phyloP scores from a whole-genome alignment of 495 filamentous ascomycete species.

The Penicillium diatomitis region DNA sequence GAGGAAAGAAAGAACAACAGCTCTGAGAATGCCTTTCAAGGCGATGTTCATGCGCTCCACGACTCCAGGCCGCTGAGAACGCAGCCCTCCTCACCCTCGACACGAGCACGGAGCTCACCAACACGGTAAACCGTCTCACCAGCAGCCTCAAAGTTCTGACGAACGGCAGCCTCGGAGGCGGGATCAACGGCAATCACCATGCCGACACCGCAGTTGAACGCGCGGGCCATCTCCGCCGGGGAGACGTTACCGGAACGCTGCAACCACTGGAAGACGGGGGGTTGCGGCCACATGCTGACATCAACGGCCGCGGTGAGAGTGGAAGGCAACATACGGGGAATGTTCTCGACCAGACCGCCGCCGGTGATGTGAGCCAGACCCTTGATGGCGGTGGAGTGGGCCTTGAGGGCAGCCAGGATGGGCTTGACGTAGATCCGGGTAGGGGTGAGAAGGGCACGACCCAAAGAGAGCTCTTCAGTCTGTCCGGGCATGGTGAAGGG shows the following conservation, averaged over 20 bases:
- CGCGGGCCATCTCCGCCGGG: constrained; percentile 68
- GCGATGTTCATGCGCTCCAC: constrained; percentile 45
- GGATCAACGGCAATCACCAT: constrained; percentile 75
- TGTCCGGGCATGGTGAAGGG: constrained; percentile 58
- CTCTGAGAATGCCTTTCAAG: not conserved
- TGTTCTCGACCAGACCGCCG: constrained; percentile 83
- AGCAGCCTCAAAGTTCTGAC: constrained; percentile 42
- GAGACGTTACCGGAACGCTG: constrained; percentile 65
- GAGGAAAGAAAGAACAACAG: not conserved
- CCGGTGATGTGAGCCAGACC: constrained; percentile 96
- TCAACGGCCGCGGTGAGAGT: constrained; percentile 71
- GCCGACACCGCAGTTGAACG: constrained; percentile 91
- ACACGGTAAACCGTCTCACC: constrained; percentile 76
- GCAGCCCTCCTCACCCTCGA: constrained; percentile 51
- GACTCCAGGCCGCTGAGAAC: constrained; percentile 57
- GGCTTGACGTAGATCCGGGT: constrained; percentile 75
- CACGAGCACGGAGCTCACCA: constrained; percentile 52
- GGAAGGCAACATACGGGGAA: constrained; percentile 81
- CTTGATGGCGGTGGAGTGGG: constrained; percentile 59
- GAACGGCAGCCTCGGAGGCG: constrained; percentile 14
- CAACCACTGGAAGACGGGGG: constrained; percentile 76
- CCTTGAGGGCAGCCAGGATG: constrained; percentile 49
- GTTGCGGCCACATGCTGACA: constrained; percentile 58
- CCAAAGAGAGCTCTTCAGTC: constrained; percentile 41
- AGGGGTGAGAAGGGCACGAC: constrained; percentile 66